Evolutionary conservation across 139 green algal species (phyloP).

Genomic region (Tetraselmis striata): DNA sequence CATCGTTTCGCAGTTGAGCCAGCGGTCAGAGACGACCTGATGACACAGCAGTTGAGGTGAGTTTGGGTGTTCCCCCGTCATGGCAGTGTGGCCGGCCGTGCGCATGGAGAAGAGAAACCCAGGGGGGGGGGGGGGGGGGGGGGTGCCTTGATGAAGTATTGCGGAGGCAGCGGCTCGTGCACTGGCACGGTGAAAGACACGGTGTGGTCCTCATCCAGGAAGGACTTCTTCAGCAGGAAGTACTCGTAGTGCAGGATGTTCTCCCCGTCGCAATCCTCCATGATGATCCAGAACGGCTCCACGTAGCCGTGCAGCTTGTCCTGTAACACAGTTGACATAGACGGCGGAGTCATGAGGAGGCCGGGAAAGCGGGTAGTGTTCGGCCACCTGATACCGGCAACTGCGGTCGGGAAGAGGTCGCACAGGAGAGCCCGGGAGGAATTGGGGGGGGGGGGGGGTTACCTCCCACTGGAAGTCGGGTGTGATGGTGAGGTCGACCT

Average conservation of each 20-base stretch:
- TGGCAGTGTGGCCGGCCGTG: neutral
- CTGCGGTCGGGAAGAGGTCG: no score
- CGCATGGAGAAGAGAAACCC: neutral
- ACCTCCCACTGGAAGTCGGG: conserved; percentile 95
- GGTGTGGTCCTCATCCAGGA: conserved; percentile 74
- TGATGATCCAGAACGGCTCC: conserved; percentile 94
- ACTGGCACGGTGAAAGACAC: conserved; percentile 93
- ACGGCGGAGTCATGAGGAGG: no score
- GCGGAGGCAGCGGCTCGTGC: conserved; percentile 87
- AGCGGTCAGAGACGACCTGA: conserved; percentile 72
- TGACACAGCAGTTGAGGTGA: no score
- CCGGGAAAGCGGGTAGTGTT: no score
- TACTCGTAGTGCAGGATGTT: conserved; percentile 90
- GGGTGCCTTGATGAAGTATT: conserved; percentile 83
- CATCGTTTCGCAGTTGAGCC: conserved; percentile 79
- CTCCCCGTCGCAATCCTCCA: conserved; percentile 88
- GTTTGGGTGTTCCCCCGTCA: no score
- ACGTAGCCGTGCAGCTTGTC: conserved; percentile 81
- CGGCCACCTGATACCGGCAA: no score
- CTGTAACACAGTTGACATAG: no score
- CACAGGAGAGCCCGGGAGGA: no score
- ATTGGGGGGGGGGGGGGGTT: conserved; percentile 15
- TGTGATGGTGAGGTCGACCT: conserved; percentile 94
- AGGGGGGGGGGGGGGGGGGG: no score
- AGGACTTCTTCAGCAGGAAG: conserved; percentile 84